Percentiles rank a stretch among this genome's conserved stretches.
Conservation (phyloP, 257 asterid genomes). For the Cynanchum wilfordii region DNA sequence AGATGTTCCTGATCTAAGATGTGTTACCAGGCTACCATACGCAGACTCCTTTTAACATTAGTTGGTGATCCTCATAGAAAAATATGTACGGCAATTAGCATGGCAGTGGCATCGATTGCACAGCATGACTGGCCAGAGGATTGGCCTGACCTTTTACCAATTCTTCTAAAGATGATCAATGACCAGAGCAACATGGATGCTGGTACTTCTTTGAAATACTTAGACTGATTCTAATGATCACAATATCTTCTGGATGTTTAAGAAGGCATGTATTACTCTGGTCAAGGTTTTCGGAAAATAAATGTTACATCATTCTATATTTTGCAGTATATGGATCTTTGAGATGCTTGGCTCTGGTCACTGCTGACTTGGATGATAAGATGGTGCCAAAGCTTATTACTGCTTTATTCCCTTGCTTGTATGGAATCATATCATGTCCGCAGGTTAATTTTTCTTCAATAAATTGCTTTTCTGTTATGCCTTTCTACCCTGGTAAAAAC, state of each 20-base stretch:
- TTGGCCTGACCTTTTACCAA: conserved; percentile 86
- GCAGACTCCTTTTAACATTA: conserved; percentile 59
- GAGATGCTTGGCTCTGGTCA: conserved; percentile 84
- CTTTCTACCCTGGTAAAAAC: not conserved
- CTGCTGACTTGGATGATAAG: conserved; percentile 89
- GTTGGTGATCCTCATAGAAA: conserved; percentile 73
- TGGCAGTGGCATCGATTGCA: conserved; percentile 78
- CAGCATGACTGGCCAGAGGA: conserved; percentile 92
- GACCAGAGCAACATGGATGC: conserved; percentile 63
- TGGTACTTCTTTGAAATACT: conserved; percentile 44
- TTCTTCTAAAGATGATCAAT: conserved; percentile 53
- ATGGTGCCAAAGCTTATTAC: conserved; percentile 76
- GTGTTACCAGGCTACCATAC: conserved; percentile 55
- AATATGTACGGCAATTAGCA: conserved; percentile 84
- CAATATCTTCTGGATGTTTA: not conserved
- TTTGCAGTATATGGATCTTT: conserved; percentile 87
- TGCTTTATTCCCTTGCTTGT: conserved; percentile 74
- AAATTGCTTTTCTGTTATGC: not conserved
- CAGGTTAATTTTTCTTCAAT: conserved; percentile 49
- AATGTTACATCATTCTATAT: conserved; percentile 4
- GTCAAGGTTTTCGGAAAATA: conserved; percentile 3
- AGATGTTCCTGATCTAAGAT: conserved; percentile 15
- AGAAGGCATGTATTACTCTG: not conserved
- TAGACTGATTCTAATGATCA: conserved; percentile 5
- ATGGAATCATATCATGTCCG: conserved; percentile 72